Evolutionary conservation across 1,284 basidiomycete genomes (phyloP).

Genomic region (Tetrapyrgos nigripes): DNA sequence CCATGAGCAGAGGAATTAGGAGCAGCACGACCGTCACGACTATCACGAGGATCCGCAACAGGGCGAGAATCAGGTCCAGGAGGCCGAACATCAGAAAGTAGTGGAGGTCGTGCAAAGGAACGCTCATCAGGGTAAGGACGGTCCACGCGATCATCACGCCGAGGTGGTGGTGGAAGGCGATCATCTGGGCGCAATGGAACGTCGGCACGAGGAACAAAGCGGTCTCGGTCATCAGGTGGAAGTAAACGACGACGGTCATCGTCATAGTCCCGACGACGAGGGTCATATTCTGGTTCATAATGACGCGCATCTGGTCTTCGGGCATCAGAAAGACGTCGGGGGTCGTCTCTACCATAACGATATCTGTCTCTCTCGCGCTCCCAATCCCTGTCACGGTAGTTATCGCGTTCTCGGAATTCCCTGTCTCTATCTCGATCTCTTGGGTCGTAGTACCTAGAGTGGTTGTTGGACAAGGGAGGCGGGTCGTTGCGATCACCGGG

Average conservation of each 20-base stretch:
- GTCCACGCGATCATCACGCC: background rate
- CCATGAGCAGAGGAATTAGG: no score
- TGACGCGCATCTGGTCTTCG: slow-evolving; percentile 50
- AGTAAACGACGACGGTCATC: slow-evolving; percentile 23
- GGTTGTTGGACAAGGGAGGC: slow-evolving; percentile 5
- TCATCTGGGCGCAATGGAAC: slow-evolving; percentile 7
- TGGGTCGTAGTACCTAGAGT: slow-evolving; percentile 4
- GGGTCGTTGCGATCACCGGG: slow-evolving; percentile 8
- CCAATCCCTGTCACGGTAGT: slow-evolving; percentile 37
- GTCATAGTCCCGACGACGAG: slow-evolving; percentile 30
- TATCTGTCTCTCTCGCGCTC: slow-evolving; percentile 40
- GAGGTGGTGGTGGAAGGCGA: background rate
- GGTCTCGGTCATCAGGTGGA: slow-evolving; percentile 16
- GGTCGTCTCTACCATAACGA: slow-evolving; percentile 38
- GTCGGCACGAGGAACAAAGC: slow-evolving; percentile 20
- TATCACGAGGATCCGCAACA: background rate
- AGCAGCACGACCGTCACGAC: background rate
- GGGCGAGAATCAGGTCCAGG: background rate
- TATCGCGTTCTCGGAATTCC: slow-evolving; percentile 35
- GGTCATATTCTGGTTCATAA: slow-evolving; percentile 46
- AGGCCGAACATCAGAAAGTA: background rate
- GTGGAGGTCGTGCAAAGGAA: background rate
- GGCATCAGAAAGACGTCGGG: slow-evolving; percentile 34
- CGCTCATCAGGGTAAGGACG: background rate
- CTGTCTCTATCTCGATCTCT: slow-evolving; percentile 38